A percentile compares a stretch with the other conserved stretches of the same genome.
phyloP scores from a whole-genome alignment of 805 yeast species.

The Sungouiella blattae region DNA sequence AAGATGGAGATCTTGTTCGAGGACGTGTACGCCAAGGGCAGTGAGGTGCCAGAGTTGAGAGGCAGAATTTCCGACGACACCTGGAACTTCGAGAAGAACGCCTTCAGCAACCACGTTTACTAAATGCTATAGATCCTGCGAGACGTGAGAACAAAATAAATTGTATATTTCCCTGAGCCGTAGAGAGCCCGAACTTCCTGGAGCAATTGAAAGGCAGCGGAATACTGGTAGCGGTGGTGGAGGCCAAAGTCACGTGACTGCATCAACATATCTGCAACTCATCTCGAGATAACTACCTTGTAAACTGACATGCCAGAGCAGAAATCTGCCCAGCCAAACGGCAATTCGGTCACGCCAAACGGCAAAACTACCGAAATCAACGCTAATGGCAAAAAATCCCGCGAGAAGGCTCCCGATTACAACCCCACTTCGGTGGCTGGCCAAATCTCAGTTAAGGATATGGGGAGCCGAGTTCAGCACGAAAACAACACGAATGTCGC shows the following conservation, averaged over 20 bases:
- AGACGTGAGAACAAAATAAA: too few relatives aligned
- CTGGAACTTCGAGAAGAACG: conserved; percentile 68
- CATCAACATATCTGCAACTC: too few relatives aligned
- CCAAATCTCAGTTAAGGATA: conserved; percentile 58
- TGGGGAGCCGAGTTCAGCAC: conserved; percentile 52
- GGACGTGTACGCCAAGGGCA: conserved; percentile 93
- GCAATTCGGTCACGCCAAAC: not conserved
- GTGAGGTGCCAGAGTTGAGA: conserved; percentile 88
- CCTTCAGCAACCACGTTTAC: conserved; percentile 45
- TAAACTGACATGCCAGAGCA: too few relatives aligned
- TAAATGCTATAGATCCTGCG: too few relatives aligned
- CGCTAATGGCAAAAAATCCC: too few relatives aligned
- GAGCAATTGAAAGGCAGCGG: too few relatives aligned
- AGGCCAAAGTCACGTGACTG: too few relatives aligned
- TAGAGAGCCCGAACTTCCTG: too few relatives aligned
- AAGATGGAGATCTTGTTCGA: conserved; percentile 91
- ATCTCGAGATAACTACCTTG: too few relatives aligned
- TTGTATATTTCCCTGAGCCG: too few relatives aligned
- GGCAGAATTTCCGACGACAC: conserved; percentile 97
- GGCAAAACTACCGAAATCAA: too few relatives aligned
- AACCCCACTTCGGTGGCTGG: conserved; percentile 75
- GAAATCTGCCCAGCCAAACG: not conserved
- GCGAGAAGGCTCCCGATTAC: conserved; percentile 42
- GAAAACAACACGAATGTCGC: conserved; percentile 12
- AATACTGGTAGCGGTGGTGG: too few relatives aligned